Percentiles rank a stretch among this genome's conserved stretches.
phyloP scores from a whole-genome alignment of 257 asterid species.

The Phtheirospermum japonicum region DNA sequence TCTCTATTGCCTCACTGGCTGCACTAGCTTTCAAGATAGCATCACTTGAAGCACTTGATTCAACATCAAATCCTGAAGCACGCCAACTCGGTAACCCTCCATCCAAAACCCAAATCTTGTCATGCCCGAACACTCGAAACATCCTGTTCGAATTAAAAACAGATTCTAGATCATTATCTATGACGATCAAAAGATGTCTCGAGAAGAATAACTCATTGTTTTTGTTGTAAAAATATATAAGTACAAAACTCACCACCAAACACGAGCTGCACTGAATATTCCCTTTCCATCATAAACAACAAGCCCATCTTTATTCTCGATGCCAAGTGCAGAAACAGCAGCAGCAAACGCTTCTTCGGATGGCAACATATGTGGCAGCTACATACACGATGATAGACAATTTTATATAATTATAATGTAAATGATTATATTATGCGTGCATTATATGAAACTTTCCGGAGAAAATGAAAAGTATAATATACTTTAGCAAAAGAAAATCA shows the following conservation, averaged over 20 bases:
- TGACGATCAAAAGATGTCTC: constrained; percentile 1
- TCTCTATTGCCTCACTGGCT: constrained; percentile 96
- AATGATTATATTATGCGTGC: neutral
- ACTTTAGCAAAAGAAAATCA: constrained; percentile 5
- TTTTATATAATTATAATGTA: constrained; percentile 15
- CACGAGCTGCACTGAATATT: constrained; percentile 97
- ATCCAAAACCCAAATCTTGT: constrained; percentile 89
- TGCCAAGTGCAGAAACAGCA: constrained; percentile 95
- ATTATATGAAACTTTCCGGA: constrained; percentile 5
- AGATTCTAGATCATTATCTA: constrained; percentile 13
- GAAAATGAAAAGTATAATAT: neutral
- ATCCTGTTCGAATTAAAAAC: constrained; percentile 56
- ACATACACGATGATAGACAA: constrained; percentile 27
- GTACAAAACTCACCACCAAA: constrained; percentile 81
- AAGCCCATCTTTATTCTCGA: constrained; percentile 81
- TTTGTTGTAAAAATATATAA: constrained; percentile 6
- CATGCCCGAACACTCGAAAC: constrained; percentile 97
- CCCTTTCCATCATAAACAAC: constrained; percentile 99
- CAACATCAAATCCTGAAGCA: constrained; percentile 71
- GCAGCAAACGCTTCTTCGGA: constrained; percentile 98
- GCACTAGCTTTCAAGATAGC: constrained; percentile 96
- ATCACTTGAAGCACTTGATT: constrained; percentile 97
- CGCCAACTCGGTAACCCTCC: constrained; percentile 98
- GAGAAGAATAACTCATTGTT: constrained; percentile 13
- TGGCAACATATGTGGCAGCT: constrained; percentile 99